Percentiles rank a stretch among this genome's conserved stretches.
phyloP scores from a whole-genome alignment of 2,329 filamentous ascomycete species.

The Teratosphaeria zuluensis region DNA sequence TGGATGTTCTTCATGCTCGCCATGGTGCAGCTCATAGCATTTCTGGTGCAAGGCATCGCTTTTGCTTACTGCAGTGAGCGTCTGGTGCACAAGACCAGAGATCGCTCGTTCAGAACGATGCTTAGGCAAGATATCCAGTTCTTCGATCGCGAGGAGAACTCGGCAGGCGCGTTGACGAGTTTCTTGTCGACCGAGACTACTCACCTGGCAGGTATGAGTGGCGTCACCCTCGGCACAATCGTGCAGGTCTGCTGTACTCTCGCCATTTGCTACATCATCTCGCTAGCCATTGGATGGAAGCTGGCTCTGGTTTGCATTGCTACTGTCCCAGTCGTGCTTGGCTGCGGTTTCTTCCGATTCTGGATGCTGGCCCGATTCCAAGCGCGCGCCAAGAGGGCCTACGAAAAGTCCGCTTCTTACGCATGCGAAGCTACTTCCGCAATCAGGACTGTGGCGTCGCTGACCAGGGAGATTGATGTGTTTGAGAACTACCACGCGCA shows the following conservation, averaged over 20 bases:
- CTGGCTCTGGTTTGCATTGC: constrained; percentile 72
- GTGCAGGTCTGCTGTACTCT: constrained; percentile 73
- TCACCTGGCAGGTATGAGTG: constrained; percentile 77
- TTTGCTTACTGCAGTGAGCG: constrained; percentile 84
- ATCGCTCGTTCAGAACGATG: constrained; percentile 74
- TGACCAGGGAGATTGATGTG: constrained; percentile 80
- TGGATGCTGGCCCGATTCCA: constrained; percentile 74
- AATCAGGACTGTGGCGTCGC: constrained; percentile 83
- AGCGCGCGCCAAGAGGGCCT: constrained; percentile 66
- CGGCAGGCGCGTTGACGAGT: constrained; percentile 75
- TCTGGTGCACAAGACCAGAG: constrained; percentile 72
- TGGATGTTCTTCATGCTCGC: constrained; percentile 83
- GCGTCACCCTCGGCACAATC: constrained; percentile 77
- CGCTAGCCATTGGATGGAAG: constrained; percentile 77
- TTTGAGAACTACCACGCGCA: constrained; percentile 58
- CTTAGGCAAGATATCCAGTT: constrained; percentile 87
- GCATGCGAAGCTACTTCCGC: constrained; percentile 90
- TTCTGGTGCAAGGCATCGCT: constrained; percentile 56
- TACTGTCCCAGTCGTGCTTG: constrained; percentile 66
- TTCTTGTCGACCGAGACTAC: constrained; percentile 87
- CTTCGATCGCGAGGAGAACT: constrained; percentile 85
- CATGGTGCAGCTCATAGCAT: constrained; percentile 60
- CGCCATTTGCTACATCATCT: constrained; percentile 59
- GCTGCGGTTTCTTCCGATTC: constrained; percentile 80
- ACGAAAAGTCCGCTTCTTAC: constrained; percentile 71